phyloP scores from a whole-genome alignment of 108 stramenopile species.

The Cyclotella baltica region DNA sequence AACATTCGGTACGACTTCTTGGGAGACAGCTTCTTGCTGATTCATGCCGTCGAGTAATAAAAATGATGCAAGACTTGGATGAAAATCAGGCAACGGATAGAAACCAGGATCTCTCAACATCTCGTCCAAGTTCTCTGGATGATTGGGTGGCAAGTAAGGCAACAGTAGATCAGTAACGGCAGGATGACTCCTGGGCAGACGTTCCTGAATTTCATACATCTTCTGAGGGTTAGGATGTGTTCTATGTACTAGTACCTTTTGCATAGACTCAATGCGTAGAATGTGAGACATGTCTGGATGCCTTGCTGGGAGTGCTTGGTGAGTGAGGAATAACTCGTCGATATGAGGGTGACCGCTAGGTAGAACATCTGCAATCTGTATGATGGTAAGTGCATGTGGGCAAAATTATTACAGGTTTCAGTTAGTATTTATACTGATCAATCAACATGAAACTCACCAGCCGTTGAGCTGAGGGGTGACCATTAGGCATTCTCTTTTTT shows the following conservation, averaged over 20 bases:
- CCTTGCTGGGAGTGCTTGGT: not conserved
- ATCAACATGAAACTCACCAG: not conserved
- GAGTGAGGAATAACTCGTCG: not conserved
- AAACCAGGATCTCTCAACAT: conserved; percentile 11
- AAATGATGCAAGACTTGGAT: conserved; percentile 12
- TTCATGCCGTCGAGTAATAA: not conserved
- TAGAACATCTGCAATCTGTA: not conserved
- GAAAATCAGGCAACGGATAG: conserved; percentile 14
- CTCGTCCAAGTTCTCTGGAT: conserved; percentile 16
- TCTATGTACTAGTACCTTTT: not conserved
- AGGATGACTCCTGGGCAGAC: conserved; percentile 1
- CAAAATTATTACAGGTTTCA: not conserved
- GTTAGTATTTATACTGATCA: not conserved
- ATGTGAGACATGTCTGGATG: conserved; percentile 22
- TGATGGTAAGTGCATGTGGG: not conserved
- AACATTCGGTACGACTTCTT: no score
- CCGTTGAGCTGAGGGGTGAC: not conserved
- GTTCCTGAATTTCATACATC: conserved; percentile 1
- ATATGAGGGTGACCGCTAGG: not conserved
- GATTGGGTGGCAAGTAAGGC: conserved; percentile 5
- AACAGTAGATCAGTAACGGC: not conserved
- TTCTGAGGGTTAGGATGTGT: not conserved
- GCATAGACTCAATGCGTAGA: not conserved
- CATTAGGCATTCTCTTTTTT: not conserved
- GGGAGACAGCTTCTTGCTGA: not conserved